A percentile compares a stretch with the other conserved stretches of the same genome.
Conservation (phyloP, 352 stramenopile genomes). For the Phytophthora brassicae region DNA sequence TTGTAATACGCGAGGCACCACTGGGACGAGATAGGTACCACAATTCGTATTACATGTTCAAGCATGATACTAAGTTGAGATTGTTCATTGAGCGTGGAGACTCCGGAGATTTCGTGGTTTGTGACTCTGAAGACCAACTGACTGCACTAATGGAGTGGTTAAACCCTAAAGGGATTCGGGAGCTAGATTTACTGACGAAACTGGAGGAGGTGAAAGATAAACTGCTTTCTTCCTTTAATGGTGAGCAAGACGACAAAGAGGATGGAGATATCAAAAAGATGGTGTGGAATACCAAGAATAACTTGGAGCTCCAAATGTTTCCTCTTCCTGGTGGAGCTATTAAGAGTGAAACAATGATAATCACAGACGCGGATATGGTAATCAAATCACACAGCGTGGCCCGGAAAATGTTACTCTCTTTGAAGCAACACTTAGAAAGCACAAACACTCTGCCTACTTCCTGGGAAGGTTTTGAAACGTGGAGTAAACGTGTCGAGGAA, state of each 20-base stretch:
- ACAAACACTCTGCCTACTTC: constrained; percentile 51
- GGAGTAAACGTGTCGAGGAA: constrained; percentile 43
- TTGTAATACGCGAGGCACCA: constrained; percentile 70
- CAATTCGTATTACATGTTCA: constrained; percentile 82
- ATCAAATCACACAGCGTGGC: constrained; percentile 50
- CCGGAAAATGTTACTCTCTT: constrained; percentile 63
- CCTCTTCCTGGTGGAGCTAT: constrained; percentile 57
- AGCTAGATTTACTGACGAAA: constrained; percentile 62
- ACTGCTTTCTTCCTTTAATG: constrained; percentile 29
- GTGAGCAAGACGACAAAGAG: constrained; percentile 24
- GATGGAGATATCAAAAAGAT: constrained; percentile 19
- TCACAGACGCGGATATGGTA: constrained; percentile 42
- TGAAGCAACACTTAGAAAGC: constrained; percentile 56
- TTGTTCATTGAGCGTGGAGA: constrained; percentile 74
- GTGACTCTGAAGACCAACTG: constrained; percentile 44
- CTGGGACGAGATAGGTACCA: constrained; percentile 76
- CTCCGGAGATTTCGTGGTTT: constrained; percentile 60
- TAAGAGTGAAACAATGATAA: constrained; percentile 47
- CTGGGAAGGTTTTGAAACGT: constrained; percentile 49
- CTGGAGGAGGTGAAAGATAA: constrained; percentile 49
- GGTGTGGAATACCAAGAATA: constrained; percentile 33
- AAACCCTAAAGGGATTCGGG: constrained; percentile 73
- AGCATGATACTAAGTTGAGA: constrained; percentile 55
- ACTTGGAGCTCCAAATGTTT: constrained; percentile 65
- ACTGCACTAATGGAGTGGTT: constrained; percentile 60